Base-by-base conservation (phyloP, 192 early-diverging fungal species). In the Diversispora eburnea region DNA sequence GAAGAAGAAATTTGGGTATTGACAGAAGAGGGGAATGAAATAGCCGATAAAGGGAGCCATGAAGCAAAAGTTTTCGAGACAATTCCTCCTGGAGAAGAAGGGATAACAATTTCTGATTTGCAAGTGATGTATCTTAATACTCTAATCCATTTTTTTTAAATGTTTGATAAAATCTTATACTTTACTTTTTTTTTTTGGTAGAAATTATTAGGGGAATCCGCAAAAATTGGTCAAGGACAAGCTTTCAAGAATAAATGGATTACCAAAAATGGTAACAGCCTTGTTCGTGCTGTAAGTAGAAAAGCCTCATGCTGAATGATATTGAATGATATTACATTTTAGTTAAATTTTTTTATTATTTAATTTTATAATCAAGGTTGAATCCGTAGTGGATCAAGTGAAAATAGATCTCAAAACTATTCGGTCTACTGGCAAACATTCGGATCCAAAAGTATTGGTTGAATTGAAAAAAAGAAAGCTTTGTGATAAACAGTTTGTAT, bases 181-280 rank as follows among this genome's bases (percentile, higher is more conserved):
- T 47, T 7, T 17, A 20, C 41, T 10, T 8, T 52, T 8, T 10
- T 17, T 10, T 8, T 52, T 8, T 10, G 7, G 1, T 78, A 82
- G 81, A 76, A 81, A 22, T 82, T 83, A 75, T 82, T 92, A 51
- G 95, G 94, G 20, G 82, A 89, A 8, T 69, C 87, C 46, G 93
- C 92, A 76, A 93, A 90, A 78, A 91, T 98, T 78, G 98, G 96
- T 42, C 94, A 95, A 81, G 95, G 94, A 63, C 91, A 91, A 78
- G 95, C 95, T 22, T 91, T 99, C 82, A 94, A 94, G 80, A 94
- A 97, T 87, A 98, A 97, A 84, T 99, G 98, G 98, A 90, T 99
- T 81, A 89, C 88, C 67, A 97, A 98, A 81, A 85, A 82, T 57
- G 85, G 83, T 47, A 84, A 84, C 51, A 88, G 86, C 57, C 82